Evolutionary conservation across 345 rosid species (phyloP).

Genomic region (Gossypium thurberi): DNA sequence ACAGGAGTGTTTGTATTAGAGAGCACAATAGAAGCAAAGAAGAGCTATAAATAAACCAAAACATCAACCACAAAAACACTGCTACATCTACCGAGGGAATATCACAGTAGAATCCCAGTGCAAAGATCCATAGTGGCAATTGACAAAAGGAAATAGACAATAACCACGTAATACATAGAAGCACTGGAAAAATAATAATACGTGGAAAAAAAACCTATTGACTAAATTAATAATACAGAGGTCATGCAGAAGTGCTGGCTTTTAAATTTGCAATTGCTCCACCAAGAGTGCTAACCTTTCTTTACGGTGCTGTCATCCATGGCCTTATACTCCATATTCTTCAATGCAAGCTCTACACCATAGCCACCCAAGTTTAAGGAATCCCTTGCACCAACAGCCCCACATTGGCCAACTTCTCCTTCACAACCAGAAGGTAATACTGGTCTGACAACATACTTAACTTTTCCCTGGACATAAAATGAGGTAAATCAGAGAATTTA

Average conservation of each 20-base stretch:
- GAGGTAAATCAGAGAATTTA: slow-evolving; percentile 17
- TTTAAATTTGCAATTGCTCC: not conserved
- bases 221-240: not conserved
- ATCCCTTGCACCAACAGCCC: slow-evolving; percentile 73
- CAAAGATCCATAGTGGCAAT: not conserved
- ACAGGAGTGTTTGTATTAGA: not conserved
- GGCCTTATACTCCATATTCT: slow-evolving; percentile 99
- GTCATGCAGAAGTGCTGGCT: not conserved
- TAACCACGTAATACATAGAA: not conserved
- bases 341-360: slow-evolving; percentile 97
- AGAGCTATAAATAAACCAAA: slow-evolving; percentile 1
- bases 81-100: slow-evolving; percentile 1
- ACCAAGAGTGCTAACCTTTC: slow-evolving; percentile 52
- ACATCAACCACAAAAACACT: not conserved
- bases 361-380: slow-evolving; percentile 88
- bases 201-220: not conserved
- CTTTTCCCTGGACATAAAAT: slow-evolving; percentile 58
- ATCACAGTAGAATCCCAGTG: not conserved
- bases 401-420: slow-evolving; percentile 56
- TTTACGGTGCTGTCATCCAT: slow-evolving; percentile 92
- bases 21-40: not conserved
- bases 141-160: not conserved
- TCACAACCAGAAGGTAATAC: slow-evolving; percentile 87
- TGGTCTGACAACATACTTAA: slow-evolving; percentile 86
- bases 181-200: not conserved